Conservation (phyloP, 805 yeast genomes). For the Ogataea salicorniae region DNA sequence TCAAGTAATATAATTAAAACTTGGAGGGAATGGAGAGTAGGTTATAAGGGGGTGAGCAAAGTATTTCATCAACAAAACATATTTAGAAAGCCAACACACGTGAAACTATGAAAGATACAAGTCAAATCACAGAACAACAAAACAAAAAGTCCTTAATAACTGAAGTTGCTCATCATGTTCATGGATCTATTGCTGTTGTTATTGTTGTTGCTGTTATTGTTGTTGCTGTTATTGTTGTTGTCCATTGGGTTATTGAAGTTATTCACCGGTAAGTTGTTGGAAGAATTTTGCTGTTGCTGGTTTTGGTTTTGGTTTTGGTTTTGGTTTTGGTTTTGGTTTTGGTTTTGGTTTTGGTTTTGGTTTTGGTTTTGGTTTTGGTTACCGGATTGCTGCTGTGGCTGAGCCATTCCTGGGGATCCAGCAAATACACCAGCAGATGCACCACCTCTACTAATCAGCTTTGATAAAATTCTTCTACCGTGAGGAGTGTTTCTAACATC, state of each 20-base stretch:
- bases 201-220: not conserved
- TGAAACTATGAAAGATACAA: not conserved
- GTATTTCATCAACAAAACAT: too few relatives aligned
- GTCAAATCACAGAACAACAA: not conserved
- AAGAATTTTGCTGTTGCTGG: not conserved
- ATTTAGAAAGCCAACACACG: not conserved
- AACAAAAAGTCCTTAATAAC: not conserved
- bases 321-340: not conserved
- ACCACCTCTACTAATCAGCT: slow-evolving; percentile 35
- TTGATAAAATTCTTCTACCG: slow-evolving; percentile 87
- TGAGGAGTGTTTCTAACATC: slow-evolving; percentile 88
- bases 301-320: not conserved
- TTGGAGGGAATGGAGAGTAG: not conserved
- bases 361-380: not conserved
- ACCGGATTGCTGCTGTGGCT: not conserved
- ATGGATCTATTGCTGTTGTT: not conserved
- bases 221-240: slow-evolving; percentile 1
- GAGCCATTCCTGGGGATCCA: not conserved
- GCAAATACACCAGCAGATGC: slow-evolving; percentile 11
- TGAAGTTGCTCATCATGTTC: not conserved
- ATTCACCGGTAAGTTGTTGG: not conserved
- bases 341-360: not conserved
- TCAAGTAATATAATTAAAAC: not conserved
- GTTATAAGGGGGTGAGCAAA: not conserved
- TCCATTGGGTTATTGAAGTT: not conserved